Conservation (phyloP, 345 rosid species). For the Odontarrhena argentea region DNA sequence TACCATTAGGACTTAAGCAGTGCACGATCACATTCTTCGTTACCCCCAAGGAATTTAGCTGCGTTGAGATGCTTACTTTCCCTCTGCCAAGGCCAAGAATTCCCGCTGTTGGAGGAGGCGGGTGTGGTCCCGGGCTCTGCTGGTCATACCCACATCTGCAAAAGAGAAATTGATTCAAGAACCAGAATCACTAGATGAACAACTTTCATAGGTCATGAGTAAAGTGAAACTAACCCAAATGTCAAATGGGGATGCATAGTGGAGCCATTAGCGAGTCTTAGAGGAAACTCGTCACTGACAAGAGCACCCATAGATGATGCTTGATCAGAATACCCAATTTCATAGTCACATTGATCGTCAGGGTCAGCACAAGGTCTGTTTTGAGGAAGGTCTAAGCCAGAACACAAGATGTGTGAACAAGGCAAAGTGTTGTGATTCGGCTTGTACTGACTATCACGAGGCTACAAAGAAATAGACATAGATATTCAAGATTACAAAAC, state of each 20-base stretch:
- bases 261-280: conserved; percentile 62
- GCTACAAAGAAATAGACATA: conserved; percentile 49
- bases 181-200: conserved; percentile 21
- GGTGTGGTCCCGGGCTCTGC: conserved; percentile 45
- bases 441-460: conserved; percentile 58
- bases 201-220: not conserved
- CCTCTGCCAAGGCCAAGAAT: conserved; percentile 85
- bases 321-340: conserved; percentile 69
- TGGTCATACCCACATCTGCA: conserved; percentile 85
- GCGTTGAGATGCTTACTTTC: conserved; percentile 66
- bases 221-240: conserved; percentile 65
- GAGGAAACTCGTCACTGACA: conserved; percentile 58
- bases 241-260: conserved; percentile 46
- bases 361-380: conserved; percentile 50
- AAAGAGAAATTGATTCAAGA: not conserved
- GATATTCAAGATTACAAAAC: not conserved
- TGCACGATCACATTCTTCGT: conserved; percentile 71
- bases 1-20: conserved; percentile 73
- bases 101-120: conserved; percentile 72
- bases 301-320: conserved; percentile 81
- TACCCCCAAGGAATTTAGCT: conserved; percentile 50
- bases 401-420: conserved; percentile 59
- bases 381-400: conserved; percentile 44
- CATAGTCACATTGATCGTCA: conserved; percentile 80
- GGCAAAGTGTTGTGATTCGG: conserved; percentile 59